Base-by-base conservation (phyloP, 1,284 basidiomycete species). In the Malassezia dermatis region DNA sequence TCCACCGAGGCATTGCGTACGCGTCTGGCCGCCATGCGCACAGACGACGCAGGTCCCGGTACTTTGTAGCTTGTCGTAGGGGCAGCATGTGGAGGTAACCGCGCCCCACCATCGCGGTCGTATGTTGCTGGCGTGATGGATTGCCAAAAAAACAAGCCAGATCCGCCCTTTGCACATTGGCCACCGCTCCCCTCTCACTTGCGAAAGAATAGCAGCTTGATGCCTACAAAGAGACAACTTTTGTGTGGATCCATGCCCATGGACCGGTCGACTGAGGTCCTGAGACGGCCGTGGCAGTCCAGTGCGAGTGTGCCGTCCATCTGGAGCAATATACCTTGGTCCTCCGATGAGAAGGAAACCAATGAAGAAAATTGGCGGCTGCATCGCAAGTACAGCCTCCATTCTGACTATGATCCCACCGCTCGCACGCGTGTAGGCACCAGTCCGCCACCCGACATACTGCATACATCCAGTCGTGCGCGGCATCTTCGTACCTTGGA, bases 1-100 rank as follows among this genome's bases (percentile, higher is more conserved):
- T 56, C 54, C 26, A 50, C 53, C 23, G 54, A 56, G 27, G 54
- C 49, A 8, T 27, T 56, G n/a, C 54, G 54, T 15, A 34, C 50
- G 21, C 54, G 54, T 8, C 43, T 56, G 11, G 49, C 48, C 8
- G 27, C 48, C 23, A 40, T 56, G 54, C 54, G 54, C 30, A 45
- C 53, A 3, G 53, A 56, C 11, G 46, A 48, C 23, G 32, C 46
- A n/a, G 35, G 31, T 2, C 19, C 41, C 11, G 11, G 37, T 39
- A 10, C 37, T 19, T 19, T 13, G 41, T n/a, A 28, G 7, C 12
- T 27, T n/a, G 24, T n/a, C 8, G 21, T 11, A 30, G 28, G 11
- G 28, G 28, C 7, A 6, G 3, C 32, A 34, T n/a, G 32, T 34
- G 32, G 32, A 34, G 32, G 37, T 10, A 39, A 19, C 11, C 19